A percentile compares a stretch with the other conserved stretches of the same genome.
phyloP scores from a whole-genome alignment of 352 stramenopile species.

The Phytophthora palmivora region DNA sequence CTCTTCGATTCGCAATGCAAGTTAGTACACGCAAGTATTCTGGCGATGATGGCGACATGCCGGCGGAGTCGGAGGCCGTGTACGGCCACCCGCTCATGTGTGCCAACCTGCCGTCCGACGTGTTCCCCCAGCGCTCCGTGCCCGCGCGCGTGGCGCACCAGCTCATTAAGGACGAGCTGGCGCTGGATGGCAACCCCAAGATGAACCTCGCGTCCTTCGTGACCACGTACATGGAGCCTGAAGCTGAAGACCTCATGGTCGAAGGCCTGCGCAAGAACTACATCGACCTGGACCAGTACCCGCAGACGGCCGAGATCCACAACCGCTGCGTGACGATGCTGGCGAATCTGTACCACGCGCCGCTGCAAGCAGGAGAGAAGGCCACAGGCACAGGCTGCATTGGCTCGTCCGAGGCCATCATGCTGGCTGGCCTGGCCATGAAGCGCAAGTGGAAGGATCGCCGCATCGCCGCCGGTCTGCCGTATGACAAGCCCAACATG shows the following conservation, averaged over 20 bases:
- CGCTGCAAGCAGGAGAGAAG: conserved; percentile 56
- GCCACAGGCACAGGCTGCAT: conserved; percentile 91
- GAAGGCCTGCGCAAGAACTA: conserved; percentile 92
- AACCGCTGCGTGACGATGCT: conserved; percentile 94
- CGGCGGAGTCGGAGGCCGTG: conserved; percentile 61
- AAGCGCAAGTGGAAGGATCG: conserved; percentile 93
- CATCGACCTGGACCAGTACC: conserved; percentile 94
- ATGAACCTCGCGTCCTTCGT: conserved; percentile 94
- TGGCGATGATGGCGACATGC: conserved; percentile 29
- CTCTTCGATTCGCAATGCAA: conserved; percentile 38
- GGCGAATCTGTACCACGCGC: conserved; percentile 90
- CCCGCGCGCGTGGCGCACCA: conserved; percentile 84
- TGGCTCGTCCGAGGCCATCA: conserved; percentile 93
- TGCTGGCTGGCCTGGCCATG: conserved; percentile 91
- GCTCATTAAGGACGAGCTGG: conserved; percentile 91
- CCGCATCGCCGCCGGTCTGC: conserved; percentile 74
- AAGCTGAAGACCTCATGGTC: conserved; percentile 92
- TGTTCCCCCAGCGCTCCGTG: conserved; percentile 72
- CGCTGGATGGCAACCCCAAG: conserved; percentile 90
- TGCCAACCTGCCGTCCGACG: conserved; percentile 61
- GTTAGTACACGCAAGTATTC: conserved; percentile 47
- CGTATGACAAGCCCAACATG: conserved; percentile 92
- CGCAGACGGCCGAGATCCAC: conserved; percentile 93
- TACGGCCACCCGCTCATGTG: conserved; percentile 89
- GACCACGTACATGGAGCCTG: conserved; percentile 93